Evolutionary conservation across 306 rosid species (phyloP).

Genomic region (Ormosia semicastrata): DNA sequence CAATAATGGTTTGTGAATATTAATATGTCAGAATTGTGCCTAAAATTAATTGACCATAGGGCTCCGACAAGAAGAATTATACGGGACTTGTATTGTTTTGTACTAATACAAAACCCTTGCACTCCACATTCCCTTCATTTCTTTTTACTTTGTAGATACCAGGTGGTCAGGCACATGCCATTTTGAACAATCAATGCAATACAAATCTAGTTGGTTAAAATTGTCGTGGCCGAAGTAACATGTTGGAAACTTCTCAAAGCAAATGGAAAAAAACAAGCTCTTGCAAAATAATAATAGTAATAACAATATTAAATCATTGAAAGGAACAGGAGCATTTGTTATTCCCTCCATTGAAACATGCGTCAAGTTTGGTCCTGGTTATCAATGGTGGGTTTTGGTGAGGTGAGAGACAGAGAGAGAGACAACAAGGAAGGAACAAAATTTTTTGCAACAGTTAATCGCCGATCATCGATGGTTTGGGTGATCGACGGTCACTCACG

Average conservation of each 20-base stretch:
- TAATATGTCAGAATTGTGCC: constrained; percentile 13
- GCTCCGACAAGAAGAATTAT: constrained; percentile 34
- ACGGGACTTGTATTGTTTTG: constrained; percentile 30
- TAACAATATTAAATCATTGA: too few relatives aligned
- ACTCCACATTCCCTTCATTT: not conserved
- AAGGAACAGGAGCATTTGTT: too few relatives aligned
- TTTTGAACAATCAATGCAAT: not conserved
- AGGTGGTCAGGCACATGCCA: not conserved
- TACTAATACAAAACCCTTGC: not conserved
- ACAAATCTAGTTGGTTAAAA: constrained; percentile 12
- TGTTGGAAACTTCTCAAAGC: constrained; percentile 16
- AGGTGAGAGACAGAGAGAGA: too few relatives aligned
- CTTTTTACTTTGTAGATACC: not conserved
- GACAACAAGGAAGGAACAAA: too few relatives aligned
- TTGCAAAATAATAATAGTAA: not conserved
- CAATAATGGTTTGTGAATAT: constrained; percentile 21
- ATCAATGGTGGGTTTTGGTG: too few relatives aligned
- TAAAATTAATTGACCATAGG: constrained; percentile 16
- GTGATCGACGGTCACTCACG: too few relatives aligned
- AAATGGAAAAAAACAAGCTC: not conserved
- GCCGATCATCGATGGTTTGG: too few relatives aligned
- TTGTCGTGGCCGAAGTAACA: constrained; percentile 23
- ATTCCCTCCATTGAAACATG: too few relatives aligned
- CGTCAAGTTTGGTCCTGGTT: too few relatives aligned
- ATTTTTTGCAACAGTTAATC: too few relatives aligned